Evolutionary conservation across 2,329 filamentous ascomycete species (phyloP).

Genomic region (Fusarium euwallaceae): DNA sequence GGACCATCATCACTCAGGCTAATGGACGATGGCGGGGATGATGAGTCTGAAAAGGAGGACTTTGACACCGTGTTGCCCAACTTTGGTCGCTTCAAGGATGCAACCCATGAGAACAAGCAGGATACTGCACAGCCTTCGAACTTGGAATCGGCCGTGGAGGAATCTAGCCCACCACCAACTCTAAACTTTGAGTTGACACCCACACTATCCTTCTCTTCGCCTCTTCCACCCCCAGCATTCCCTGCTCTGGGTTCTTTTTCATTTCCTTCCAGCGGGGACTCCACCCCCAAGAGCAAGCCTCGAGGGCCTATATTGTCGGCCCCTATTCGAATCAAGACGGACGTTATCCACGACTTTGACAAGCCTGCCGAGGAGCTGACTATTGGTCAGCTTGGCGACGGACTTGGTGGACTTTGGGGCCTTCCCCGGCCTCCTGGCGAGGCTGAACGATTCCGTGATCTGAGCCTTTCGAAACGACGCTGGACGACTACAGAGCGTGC

Average conservation of each 20-base stretch:
- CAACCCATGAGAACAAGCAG: constrained; percentile 30
- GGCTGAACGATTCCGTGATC: constrained; percentile 61
- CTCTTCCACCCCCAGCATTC: constrained; percentile 39
- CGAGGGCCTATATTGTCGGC: constrained; percentile 50
- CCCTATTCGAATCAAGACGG: constrained; percentile 54
- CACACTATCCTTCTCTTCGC: constrained; percentile 32
- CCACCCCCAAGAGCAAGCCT: constrained; percentile 36
- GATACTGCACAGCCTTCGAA: background rate
- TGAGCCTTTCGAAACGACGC: constrained; percentile 62
- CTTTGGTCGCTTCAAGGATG: constrained; percentile 57
- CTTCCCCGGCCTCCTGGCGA: constrained; percentile 59
- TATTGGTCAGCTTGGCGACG: constrained; percentile 54
- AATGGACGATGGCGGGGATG: constrained; percentile 61
- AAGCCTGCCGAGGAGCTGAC: constrained; percentile 50
- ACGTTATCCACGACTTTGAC: constrained; percentile 45
- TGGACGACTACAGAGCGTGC: constrained; percentile 68
- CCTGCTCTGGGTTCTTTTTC: constrained; percentile 39
- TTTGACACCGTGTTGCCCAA: constrained; percentile 65
- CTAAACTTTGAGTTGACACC: constrained; percentile 38
- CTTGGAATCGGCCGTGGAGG: constrained; percentile 16
- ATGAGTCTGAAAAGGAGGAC: constrained; percentile 58
- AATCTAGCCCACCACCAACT: constrained; percentile 20
- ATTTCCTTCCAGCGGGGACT: constrained; percentile 32
- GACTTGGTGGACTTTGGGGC: constrained; percentile 60
- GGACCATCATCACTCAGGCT: constrained; percentile 58